phyloP scores from a whole-genome alignment of 176 grass and related monocot genomes.

The Ensete ventricosum region DNA sequence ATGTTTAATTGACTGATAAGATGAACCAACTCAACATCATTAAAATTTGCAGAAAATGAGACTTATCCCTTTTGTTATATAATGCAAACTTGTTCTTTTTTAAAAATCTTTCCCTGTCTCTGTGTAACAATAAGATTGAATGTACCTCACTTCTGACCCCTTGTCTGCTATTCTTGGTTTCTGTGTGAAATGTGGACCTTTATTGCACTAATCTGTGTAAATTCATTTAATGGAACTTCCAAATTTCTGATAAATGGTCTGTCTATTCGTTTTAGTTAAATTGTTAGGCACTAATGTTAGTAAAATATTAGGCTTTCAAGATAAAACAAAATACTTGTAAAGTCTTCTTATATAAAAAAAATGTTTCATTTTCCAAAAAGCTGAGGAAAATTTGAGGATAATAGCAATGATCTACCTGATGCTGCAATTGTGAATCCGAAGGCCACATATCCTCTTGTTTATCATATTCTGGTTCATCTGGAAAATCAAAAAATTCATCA shows the following conservation, averaged over 20 bases:
- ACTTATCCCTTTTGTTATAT: not conserved
- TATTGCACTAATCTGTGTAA: not conserved
- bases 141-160: not conserved
- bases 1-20: slow-evolving; percentile 27
- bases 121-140: not conserved
- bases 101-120: not conserved
- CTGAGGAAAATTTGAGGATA: not conserved
- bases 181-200: not conserved
- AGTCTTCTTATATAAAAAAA: not conserved
- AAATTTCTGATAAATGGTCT: not conserved
- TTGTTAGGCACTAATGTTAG: too few relatives aligned
- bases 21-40: not conserved
- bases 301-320: too few relatives aligned
- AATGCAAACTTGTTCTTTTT: too few relatives aligned
- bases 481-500: slow-evolving; percentile 29
- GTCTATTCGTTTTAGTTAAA: not conserved
- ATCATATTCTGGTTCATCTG: slow-evolving; percentile 16
- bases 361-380: not conserved
- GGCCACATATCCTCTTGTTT: slow-evolving; percentile 7
- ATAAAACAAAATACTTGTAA: too few relatives aligned
- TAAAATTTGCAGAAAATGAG: not conserved
- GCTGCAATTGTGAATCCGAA: slow-evolving; percentile 12
- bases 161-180: not conserved
- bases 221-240: not conserved
- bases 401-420: slow-evolving; percentile 11